These are phyloP conservation scores for Phytopythium boreale DNA, from an alignment of 352 stramenopile genomes.

Conservation along the genomic window DNA sequence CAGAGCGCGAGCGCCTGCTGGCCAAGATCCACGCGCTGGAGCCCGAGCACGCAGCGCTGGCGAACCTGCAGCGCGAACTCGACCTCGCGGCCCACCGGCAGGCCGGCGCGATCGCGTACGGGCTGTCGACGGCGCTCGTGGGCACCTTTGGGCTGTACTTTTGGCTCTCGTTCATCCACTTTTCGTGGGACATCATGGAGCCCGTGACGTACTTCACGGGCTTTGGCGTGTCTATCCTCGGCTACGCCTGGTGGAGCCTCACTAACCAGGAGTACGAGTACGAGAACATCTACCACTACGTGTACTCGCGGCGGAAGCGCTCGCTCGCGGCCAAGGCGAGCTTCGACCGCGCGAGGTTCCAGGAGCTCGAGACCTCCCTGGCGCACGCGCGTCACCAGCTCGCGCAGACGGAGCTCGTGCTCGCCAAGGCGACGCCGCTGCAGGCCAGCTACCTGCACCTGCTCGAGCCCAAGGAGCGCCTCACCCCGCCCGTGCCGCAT, in stretches of 20 bases:
- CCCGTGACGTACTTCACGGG: slow-evolving; percentile 88
- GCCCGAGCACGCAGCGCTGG: slow-evolving; percentile 62
- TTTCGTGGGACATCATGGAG: slow-evolving; percentile 91
- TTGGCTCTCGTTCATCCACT: slow-evolving; percentile 87
- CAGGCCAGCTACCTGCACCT: slow-evolving; percentile 71
- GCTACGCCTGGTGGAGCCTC: slow-evolving; percentile 82
- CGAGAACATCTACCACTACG: slow-evolving; percentile 85
- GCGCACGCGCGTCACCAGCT: slow-evolving; percentile 32
- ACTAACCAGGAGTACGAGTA: slow-evolving; percentile 89
- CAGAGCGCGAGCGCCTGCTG: slow-evolving; percentile 60
- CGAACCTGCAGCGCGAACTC: slow-evolving; percentile 62
- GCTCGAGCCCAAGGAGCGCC: slow-evolving; percentile 28
- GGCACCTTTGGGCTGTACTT: slow-evolving; percentile 84
- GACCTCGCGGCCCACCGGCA: slow-evolving; percentile 56
- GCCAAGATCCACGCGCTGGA: slow-evolving; percentile 67
- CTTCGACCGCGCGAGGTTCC: slow-evolving; percentile 54
- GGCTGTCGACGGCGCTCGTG: slow-evolving; percentile 59
- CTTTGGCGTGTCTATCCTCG: slow-evolving; percentile 73
- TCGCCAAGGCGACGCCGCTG: slow-evolving; percentile 60
- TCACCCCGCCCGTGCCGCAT: slow-evolving; percentile 16
- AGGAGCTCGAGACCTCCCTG: slow-evolving; percentile 40
- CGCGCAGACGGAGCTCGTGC: slow-evolving; percentile 50
- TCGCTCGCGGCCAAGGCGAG: slow-evolving; percentile 53
- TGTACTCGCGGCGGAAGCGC: slow-evolving; percentile 62
- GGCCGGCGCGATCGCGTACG: slow-evolving; percentile 51